These are phyloP conservation scores for Zygnema circumcarinatum DNA, from an alignment of 139 green algal genomes.

Conservation along the genomic window DNA sequence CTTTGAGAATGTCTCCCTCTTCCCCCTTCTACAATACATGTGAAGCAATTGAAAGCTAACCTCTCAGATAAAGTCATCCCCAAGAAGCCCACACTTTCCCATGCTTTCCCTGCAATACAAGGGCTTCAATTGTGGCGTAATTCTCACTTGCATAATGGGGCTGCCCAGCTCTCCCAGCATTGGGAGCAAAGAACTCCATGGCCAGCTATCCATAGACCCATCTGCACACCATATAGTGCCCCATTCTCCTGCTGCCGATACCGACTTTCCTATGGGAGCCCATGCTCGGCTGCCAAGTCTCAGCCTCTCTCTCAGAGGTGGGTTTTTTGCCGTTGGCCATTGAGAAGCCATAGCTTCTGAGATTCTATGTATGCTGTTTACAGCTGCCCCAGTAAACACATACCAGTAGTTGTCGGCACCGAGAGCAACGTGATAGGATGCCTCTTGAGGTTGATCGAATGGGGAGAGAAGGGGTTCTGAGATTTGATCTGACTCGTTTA, in stretches of 20 bases:
- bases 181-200: conserved; percentile 22
- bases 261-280: background rate
- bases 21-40: too few species aligned
- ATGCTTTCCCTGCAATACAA: too few species aligned
- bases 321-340: background rate
- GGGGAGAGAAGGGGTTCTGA: conserved; percentile 6
- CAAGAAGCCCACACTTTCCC: too few species aligned
- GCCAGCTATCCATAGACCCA: conserved; percentile 23
- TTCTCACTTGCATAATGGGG: background rate
- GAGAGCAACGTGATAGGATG: conserved; percentile 42
- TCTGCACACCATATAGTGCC: conserved; percentile 19
- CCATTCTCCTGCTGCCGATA: background rate
- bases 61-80: too few species aligned
- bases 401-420: conserved; percentile 55
- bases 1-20: too few species aligned
- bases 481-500: too few species aligned
- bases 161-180: background rate
- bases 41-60: too few species aligned
- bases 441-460: background rate
- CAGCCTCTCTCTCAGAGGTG: background rate
- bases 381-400: conserved; percentile 11
- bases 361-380: background rate
- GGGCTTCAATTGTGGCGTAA: too few species aligned
- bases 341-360: background rate
- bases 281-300: conserved; percentile 7